Evolutionary conservation across 2,329 filamentous ascomycete species (phyloP), one percentile per base, ranked within the genome.

Genomic region (Paramyrothecium sp.): DNA sequence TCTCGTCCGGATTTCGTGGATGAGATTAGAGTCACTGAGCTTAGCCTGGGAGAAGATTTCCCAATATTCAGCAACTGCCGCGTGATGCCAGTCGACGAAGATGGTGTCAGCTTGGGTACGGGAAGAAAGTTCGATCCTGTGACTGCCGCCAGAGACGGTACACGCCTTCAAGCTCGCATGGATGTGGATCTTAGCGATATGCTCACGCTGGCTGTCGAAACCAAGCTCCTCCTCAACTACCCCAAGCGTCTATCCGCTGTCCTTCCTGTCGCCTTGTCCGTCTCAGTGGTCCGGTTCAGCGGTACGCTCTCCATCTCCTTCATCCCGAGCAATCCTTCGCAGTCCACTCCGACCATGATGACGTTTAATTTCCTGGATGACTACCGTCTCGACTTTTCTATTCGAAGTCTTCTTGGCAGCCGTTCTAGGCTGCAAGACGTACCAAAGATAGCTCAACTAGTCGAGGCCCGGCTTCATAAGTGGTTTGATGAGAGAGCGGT

Each of bases 61-160:
- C 95, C 95, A 26, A 99, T 99, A 54, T 96, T 99, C 73, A 97
- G 93, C 78, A 99, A 99, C 73, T 98, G 95, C 69, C 87, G 95
- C 58, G 90, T 99, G 56, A 97, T 97, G 59, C 92, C 93, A 2
- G 91, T 97, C 0, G 89, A 91, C 66, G 90, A 94, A 64, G 89
- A 93, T 72, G 89, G 89, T 1, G 73, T 88, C 38, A 81, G 77
- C 49, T 76, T 88, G 38, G 81, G 76, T 56, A 71, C 72, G 23
- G 78, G 80, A 17, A 78, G 76, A 61, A 78, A 76, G n/a, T 79
- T 84, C 48, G 79, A 83, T 58, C 75, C 79, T 3, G 78, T 77
- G 54, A 80, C 75, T 51, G 82, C 81, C 20, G 80, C 78, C 16
- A 77, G 81, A 57, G 82, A 84, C 56, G 91, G 92, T 21, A 89